Evolutionary conservation across 139 green algal species (phyloP).

Genomic region (Nannochloris sp.): DNA sequence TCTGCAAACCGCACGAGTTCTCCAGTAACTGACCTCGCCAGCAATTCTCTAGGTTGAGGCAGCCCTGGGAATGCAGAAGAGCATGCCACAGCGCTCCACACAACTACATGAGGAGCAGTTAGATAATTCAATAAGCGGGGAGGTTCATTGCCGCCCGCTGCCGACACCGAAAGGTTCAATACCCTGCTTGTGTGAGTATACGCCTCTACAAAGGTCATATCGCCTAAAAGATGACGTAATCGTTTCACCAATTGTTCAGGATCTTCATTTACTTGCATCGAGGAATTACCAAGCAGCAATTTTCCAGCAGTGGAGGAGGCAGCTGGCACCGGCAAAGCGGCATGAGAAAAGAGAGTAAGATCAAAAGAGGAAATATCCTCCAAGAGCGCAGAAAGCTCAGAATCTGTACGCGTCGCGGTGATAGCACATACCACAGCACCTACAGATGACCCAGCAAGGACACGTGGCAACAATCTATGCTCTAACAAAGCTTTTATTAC

Average conservation of each 20-base stretch:
- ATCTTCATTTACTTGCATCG: background rate
- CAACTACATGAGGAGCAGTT: conserved; percentile 72
- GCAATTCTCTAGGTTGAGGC: conserved; percentile 22
- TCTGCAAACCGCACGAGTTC: background rate
- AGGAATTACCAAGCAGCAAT: background rate
- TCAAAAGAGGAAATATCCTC: conserved; percentile 60
- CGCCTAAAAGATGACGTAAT: conserved; percentile 67
- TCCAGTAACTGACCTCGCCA: background rate
- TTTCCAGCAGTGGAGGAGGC: background rate
- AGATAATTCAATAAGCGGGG: conserved; percentile 90
- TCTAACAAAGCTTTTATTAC: conserved; percentile 68
- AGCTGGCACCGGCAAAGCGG: conserved; percentile 27
- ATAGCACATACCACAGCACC: conserved; percentile 79
- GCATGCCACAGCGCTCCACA: conserved; percentile 83
- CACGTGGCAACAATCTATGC: conserved; percentile 80
- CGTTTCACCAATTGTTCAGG: conserved; percentile 8
- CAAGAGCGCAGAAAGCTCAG: conserved; percentile 64
- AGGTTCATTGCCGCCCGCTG: conserved; percentile 80
- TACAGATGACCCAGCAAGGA: conserved; percentile 81
- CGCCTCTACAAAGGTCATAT: conserved; percentile 85
- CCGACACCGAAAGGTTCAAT: conserved; percentile 81
- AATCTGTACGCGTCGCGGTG: conserved; percentile 65
- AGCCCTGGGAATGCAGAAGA: conserved; percentile 68
- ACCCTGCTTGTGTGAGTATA: conserved; percentile 84
- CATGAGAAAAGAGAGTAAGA: conserved; percentile 80